Evolutionary conservation across 1,284 basidiomycete species (phyloP).

Genomic region (Prillingera fragicola): DNA sequence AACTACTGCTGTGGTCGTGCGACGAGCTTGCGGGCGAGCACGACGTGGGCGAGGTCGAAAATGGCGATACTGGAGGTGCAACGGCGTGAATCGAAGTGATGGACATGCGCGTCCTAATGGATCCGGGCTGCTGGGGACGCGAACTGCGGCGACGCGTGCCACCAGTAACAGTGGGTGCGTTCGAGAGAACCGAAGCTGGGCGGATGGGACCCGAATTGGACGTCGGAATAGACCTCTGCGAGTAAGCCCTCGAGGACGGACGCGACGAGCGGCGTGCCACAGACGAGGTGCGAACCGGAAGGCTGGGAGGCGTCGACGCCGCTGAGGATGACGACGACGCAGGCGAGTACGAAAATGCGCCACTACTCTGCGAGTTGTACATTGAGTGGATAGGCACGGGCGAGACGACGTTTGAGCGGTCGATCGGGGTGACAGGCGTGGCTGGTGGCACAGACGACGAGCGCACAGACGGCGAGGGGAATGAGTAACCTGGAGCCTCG

Average conservation of each 20-base stretch:
- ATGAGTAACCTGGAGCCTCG: too few relatives aligned
- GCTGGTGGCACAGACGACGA: too few relatives aligned
- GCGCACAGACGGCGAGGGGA: too few relatives aligned
- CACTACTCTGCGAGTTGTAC: too few relatives aligned
- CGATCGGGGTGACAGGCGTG: too few relatives aligned
- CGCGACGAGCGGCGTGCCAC: slow-evolving; percentile 2
- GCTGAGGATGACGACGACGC: not conserved
- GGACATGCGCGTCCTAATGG: not conserved
- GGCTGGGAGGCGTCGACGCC: not conserved
- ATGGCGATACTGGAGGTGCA: not conserved
- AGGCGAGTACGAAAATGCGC: too few relatives aligned
- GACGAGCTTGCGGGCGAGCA: not conserved
- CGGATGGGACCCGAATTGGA: not conserved
- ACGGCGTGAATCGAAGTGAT: not conserved
- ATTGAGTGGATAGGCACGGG: too few relatives aligned
- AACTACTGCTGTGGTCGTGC: too few relatives aligned
- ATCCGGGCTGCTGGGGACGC: not conserved
- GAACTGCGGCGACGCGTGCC: not conserved
- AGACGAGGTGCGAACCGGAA: not conserved
- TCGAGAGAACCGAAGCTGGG: not conserved
- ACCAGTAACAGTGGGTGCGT: too few relatives aligned
- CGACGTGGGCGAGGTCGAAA: slow-evolving; percentile 1
- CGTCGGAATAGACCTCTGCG: not conserved
- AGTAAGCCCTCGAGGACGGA: slow-evolving; percentile 1
- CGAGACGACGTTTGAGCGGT: too few relatives aligned